A percentile compares a stretch with the other conserved stretches of the same genome.
phyloP scores from a whole-genome alignment of 2,329 filamentous ascomycete species.

The Juglanconis oblonga region DNA sequence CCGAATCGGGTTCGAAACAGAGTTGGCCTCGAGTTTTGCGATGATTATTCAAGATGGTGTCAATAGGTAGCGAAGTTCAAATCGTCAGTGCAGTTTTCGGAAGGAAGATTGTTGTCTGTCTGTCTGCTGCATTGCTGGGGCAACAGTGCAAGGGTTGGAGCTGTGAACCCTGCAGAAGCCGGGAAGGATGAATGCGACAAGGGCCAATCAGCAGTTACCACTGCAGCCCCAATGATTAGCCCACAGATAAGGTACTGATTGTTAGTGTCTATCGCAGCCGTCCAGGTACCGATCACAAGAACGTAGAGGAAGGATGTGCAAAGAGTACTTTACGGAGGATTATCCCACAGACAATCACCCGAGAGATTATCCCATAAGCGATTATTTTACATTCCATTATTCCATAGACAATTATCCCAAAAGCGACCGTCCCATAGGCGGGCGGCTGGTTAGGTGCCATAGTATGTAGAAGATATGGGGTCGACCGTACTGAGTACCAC shows the following conservation, averaged over 20 bases:
- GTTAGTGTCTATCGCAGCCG: neutral
- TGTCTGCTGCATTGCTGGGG: constrained; percentile 2
- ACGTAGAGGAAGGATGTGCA: no score
- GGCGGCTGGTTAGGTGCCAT: no score
- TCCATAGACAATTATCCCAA: no score
- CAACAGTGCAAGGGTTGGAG: constrained; percentile 6
- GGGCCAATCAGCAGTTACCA: neutral
- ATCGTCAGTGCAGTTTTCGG: constrained; percentile 7
- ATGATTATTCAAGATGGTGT: constrained; percentile 2
- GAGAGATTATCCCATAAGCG: no score
- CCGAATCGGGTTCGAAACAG: neutral
- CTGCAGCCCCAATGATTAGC: neutral
- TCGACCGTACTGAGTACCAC: no score
- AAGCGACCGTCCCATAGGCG: no score
- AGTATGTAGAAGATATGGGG: no score
- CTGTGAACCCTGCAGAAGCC: neutral
- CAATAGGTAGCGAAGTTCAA: neutral
- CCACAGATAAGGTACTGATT: neutral
- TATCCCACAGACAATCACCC: no score
- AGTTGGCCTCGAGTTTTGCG: neutral
- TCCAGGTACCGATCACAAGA: neutral
- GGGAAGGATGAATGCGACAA: neutral
- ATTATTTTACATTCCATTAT: no score
- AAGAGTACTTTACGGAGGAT: no score
- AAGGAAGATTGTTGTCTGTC: constrained; percentile 15